A percentile compares a stretch with the other conserved stretches of the same genome.
These are phyloP conservation scores for Yamadazyma buinensis DNA, from an alignment of 1,139 yeast genomes.

Conservation along the genomic window DNA sequence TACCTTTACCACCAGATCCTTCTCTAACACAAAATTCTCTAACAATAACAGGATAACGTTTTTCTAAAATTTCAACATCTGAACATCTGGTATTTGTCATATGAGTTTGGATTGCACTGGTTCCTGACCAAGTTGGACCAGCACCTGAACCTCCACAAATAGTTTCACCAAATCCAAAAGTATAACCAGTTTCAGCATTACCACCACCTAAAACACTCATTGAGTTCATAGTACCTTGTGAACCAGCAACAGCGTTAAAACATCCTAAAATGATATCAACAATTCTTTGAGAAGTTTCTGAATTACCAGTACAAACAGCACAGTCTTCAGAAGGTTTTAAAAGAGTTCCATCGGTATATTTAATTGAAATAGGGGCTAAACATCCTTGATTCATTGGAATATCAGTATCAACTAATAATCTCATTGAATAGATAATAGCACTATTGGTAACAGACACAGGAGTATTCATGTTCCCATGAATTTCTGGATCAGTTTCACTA, in stretches of 20 bases:
- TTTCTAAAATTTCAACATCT: conserved; percentile 37
- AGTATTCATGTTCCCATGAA: conserved; percentile 37
- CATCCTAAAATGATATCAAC: conserved; percentile 15
- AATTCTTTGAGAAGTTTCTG: conserved; percentile 40
- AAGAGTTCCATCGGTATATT: conserved; percentile 31
- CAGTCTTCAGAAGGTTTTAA: conserved; percentile 35
- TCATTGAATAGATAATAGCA: conserved; percentile 32
- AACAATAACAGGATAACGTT: conserved; percentile 32
- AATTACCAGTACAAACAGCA: conserved; percentile 45
- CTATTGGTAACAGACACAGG: conserved; percentile 37
- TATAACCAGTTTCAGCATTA: conserved; percentile 19
- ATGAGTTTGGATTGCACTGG: conserved; percentile 41
- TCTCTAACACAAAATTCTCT: conserved; percentile 26
- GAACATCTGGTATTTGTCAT: conserved; percentile 43
- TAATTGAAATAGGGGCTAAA: conserved; percentile 31
- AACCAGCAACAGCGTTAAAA: conserved; percentile 2
- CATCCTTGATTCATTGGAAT: conserved; percentile 46
- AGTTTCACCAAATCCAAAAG: conserved; percentile 45
- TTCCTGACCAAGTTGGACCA: conserved; percentile 32
- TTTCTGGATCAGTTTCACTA: conserved; percentile 9
- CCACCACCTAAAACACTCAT: conserved; percentile 9
- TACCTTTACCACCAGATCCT: conserved; percentile 34
- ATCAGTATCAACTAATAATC: conserved; percentile 33
- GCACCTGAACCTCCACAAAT: conserved; percentile 47
- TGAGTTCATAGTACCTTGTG: conserved; percentile 4